Evolutionary conservation across 73 alveolate species (phyloP).

Genomic region (Tetrahymena elliotti): DNA sequence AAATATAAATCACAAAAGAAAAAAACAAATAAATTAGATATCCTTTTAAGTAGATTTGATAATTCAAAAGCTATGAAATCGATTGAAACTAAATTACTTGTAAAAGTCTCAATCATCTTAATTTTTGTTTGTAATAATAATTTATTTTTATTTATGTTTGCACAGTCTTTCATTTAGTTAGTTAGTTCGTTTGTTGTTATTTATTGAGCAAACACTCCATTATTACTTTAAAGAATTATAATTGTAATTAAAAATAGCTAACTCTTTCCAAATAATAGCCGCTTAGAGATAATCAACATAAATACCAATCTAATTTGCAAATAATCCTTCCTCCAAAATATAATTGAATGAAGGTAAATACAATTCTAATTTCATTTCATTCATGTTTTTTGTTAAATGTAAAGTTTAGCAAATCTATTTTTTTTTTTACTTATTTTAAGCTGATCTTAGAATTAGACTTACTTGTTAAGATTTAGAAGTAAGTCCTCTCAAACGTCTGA

Average conservation of each 20-base stretch:
- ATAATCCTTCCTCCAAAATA: background rate
- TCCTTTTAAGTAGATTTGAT: background rate
- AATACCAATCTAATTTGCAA: background rate
- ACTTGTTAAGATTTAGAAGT: background rate
- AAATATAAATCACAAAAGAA: background rate
- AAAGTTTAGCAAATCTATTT: background rate
- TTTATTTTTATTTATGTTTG: background rate
- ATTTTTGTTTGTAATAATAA: background rate
- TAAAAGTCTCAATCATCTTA: background rate
- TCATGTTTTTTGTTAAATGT: background rate
- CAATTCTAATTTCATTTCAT: background rate
- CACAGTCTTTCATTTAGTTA: no score
- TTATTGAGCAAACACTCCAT: background rate
- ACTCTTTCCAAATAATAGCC: background rate
- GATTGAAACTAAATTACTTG: background rate
- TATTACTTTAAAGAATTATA: background rate
- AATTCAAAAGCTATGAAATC: background rate
- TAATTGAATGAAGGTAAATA: background rate
- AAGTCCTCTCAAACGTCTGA: background rate
- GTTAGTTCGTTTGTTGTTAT: background rate
- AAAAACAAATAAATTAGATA: background rate
- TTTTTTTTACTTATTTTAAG: background rate
- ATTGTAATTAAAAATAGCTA: background rate
- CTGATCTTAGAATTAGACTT: background rate
- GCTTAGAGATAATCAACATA: background rate